Evolutionary conservation across 2,329 filamentous ascomycete species (phyloP).

Genomic region (Xylariales sp.): DNA sequence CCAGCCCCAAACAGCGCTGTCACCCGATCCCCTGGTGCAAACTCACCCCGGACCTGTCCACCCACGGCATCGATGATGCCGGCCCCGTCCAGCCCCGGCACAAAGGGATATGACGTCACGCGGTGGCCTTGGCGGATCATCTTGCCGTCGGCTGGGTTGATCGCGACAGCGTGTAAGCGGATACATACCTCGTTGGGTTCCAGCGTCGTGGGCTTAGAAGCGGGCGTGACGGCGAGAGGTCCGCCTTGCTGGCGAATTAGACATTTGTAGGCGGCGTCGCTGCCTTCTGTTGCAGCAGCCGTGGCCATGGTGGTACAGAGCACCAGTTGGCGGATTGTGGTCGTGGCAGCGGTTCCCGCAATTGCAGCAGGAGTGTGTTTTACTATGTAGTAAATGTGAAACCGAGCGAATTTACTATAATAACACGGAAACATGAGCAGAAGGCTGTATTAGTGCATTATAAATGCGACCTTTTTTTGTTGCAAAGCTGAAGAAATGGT

Average conservation of each 20-base stretch:
- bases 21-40: conserved; percentile 26
- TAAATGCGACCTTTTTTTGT: too few species aligned
- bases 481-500: too few species aligned
- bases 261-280: too few species aligned
- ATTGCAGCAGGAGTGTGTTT: too few species aligned
- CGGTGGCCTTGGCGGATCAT: conserved; percentile 22
- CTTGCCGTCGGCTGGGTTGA: conserved; percentile 30
- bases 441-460: too few species aligned
- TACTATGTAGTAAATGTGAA: too few species aligned
- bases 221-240: conserved; percentile 13
- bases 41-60: conserved; percentile 16
- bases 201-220: background rate
- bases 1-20: conserved; percentile 11
- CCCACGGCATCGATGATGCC: conserved; percentile 29
- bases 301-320: too few species aligned
- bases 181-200: conserved; percentile 23
- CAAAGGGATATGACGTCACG: conserved; percentile 23
- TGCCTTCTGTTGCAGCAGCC: too few species aligned
- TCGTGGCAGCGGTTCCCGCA: too few species aligned
- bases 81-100: conserved; percentile 28
- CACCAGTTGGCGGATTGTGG: too few species aligned
- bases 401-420: too few species aligned
- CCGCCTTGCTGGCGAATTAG: background rate
- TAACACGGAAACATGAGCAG: too few species aligned
- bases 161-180: conserved; percentile 23